A percentile compares a stretch with the other conserved stretches of the same genome.
Conservation (phyloP, 371 early-diverging fungal genomes). For the Apophysomyces ossiformis region DNA sequence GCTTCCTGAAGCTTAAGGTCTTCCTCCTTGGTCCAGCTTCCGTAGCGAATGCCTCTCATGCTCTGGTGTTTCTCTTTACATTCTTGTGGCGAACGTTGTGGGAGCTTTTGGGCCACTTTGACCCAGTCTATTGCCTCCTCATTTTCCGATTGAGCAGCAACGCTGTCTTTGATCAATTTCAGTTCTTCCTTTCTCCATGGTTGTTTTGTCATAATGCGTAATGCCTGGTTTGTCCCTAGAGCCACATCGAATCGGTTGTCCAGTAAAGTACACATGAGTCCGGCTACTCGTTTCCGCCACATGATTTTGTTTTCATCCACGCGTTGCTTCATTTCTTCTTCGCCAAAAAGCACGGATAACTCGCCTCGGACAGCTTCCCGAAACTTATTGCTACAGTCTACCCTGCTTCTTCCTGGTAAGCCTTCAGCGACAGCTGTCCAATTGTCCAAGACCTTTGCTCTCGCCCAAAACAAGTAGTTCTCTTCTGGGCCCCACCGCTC, state of each 20-base stretch:
- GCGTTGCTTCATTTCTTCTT: conserved; percentile 16
- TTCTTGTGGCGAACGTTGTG: neutral
- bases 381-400: conserved; percentile 27
- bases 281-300: conserved; percentile 33
- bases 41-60: neutral
- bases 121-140: neutral
- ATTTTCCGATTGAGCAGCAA: neutral
- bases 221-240: neutral
- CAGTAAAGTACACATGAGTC: conserved; percentile 22
- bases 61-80: neutral
- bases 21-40: conserved; percentile 37
- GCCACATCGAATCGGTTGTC: conserved; percentile 4
- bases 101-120: neutral
- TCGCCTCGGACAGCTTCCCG: conserved; percentile 20
- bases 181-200: neutral
- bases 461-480: conserved; percentile 37
- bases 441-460: conserved; percentile 9
- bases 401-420: conserved; percentile 30
- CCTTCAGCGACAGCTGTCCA: conserved; percentile 24
- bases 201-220: neutral
- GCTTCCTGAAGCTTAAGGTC: conserved; percentile 23
- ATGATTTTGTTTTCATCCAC: conserved; percentile 21
- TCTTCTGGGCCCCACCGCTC: conserved; percentile 32
- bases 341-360: conserved; percentile 18
- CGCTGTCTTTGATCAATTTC: neutral